phyloP scores from a whole-genome alignment of 2,329 filamentous ascomycete genomes.

The Lojkania enalia region DNA sequence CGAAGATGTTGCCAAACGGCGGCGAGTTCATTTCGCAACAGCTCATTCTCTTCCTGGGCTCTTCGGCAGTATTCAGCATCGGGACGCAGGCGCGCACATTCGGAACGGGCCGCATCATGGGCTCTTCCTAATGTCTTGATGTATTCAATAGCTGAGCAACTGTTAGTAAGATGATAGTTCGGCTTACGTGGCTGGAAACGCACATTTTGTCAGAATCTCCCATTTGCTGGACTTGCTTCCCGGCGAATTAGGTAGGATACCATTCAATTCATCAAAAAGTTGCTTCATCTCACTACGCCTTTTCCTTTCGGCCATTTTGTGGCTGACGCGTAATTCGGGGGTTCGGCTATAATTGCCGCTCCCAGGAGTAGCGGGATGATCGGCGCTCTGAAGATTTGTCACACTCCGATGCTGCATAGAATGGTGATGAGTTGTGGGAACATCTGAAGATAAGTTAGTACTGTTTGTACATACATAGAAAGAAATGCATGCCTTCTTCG shows the following conservation, averaged over 20 bases:
- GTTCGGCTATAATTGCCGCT: conserved; percentile 80
- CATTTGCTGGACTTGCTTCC: conserved; percentile 87
- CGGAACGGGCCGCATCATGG: conserved; percentile 44
- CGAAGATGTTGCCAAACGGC: conserved; percentile 52
- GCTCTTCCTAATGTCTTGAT: conserved; percentile 47
- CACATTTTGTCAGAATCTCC: conserved; percentile 86
- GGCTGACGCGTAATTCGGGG: conserved; percentile 78
- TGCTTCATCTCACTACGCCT: conserved; percentile 87
- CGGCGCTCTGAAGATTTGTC: conserved; percentile 64
- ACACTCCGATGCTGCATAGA: conserved; percentile 75
- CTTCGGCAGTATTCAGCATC: conserved; percentile 50
- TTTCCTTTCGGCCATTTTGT: conserved; percentile 84
- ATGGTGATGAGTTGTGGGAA: conserved; percentile 67
- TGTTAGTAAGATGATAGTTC: conserved; percentile 15
- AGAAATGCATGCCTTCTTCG: conserved; percentile 59
- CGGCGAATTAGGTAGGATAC: conserved; percentile 77
- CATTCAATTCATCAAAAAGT: conserved; percentile 77
- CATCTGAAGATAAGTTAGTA: conserved; percentile 42
- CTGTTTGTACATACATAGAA: conserved; percentile 3
- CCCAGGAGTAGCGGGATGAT: conserved; percentile 59
- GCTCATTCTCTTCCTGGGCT: conserved; percentile 52
- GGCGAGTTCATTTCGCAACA: conserved; percentile 51
- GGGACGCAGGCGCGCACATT: conserved; percentile 48
- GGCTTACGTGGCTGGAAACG: conserved; percentile 24
- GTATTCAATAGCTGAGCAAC: conserved; percentile 52